Evolutionary conservation across 2,329 filamentous ascomycete genomes (phyloP).

Genomic region (Paraconiothyrium brasiliense): DNA sequence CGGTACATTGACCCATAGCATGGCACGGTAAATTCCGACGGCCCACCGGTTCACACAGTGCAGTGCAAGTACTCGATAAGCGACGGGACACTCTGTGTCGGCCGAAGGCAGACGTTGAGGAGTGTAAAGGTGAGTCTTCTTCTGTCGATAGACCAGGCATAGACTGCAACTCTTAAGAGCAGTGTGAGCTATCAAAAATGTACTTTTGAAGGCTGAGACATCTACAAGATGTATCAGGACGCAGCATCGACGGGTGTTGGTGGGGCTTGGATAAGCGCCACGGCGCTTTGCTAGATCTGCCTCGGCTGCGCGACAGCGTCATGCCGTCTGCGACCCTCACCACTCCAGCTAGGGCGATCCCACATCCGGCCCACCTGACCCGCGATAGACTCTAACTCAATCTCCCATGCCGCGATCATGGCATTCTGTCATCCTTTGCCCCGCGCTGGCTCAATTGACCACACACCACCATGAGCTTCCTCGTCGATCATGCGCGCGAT

Average conservation of each 20-base stretch:
- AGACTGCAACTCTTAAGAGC: too few species aligned
- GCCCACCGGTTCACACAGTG: too few species aligned
- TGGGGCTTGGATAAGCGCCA: neutral
- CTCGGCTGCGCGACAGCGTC: slow-evolving; percentile 18
- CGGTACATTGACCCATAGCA: too few species aligned
- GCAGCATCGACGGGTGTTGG: neutral
- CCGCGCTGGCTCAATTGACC: slow-evolving; percentile 14
- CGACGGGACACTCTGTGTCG: too few species aligned
- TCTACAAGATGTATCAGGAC: too few species aligned
- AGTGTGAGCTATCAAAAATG: too few species aligned
- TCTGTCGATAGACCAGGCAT: too few species aligned
- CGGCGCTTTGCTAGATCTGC: slow-evolving; percentile 4
- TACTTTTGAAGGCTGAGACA: too few species aligned
- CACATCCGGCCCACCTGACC: slow-evolving; percentile 19
- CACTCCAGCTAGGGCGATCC: neutral
- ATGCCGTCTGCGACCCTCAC: slow-evolving; percentile 7
- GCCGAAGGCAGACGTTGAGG: too few species aligned
- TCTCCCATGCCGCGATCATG: slow-evolving; percentile 10
- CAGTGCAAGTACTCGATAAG: too few species aligned
- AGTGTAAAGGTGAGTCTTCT: too few species aligned
- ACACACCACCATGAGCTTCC: slow-evolving; percentile 26
- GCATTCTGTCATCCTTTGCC: slow-evolving; percentile 3
- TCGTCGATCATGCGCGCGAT: slow-evolving; percentile 29
- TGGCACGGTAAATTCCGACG: too few species aligned
- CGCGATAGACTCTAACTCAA: slow-evolving; percentile 14